A percentile compares a stretch with the other conserved stretches of the same genome.
These are phyloP conservation scores for Forsythia suspensa DNA, from an alignment of 257 asterid genomes.

Conservation along the genomic window DNA sequence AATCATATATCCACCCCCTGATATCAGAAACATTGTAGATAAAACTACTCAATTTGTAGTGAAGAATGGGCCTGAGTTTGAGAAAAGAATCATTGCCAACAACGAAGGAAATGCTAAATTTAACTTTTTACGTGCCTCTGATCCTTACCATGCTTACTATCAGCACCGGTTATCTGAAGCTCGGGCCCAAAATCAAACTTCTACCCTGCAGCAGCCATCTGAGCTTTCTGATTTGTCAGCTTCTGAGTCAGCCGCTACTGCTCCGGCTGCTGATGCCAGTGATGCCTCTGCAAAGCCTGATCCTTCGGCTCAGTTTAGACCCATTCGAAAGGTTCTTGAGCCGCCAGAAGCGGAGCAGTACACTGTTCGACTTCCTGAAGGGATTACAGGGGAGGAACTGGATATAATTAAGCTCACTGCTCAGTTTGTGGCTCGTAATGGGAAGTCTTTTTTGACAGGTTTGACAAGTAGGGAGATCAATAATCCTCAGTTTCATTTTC, in stretches of 20 bases:
- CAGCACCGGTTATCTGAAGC: constrained; percentile 85
- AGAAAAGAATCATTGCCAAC: constrained; percentile 70
- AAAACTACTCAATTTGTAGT: constrained; percentile 87
- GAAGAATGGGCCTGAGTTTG: constrained; percentile 85
- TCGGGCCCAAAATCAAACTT: constrained; percentile 65
- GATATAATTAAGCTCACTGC: constrained; percentile 94
- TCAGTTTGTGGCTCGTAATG: constrained; percentile 92
- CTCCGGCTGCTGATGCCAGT: constrained; percentile 38
- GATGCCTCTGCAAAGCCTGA: constrained; percentile 65
- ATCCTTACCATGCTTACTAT: constrained; percentile 92
- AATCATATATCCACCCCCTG: constrained; percentile 88
- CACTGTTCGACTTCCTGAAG: constrained; percentile 91
- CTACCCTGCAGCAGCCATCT: constrained; percentile 39
- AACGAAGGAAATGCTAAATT: constrained; percentile 87
- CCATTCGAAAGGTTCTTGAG: constrained; percentile 71
- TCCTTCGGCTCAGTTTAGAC: constrained; percentile 62
- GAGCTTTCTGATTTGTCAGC: constrained; percentile 36
- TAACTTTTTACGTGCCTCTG: constrained; percentile 70
- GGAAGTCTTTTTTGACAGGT: constrained; percentile 88
- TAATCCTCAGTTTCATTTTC: constrained; percentile 85
- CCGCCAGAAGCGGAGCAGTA: constrained; percentile 95
- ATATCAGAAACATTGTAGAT: constrained; percentile 82
- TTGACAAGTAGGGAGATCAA: constrained; percentile 83
- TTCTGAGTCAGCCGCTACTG: constrained; percentile 44
- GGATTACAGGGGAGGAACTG: constrained; percentile 89